Conservation (phyloP, 1,139 yeast species). For the Hyphopichia khmerensis region DNA sequence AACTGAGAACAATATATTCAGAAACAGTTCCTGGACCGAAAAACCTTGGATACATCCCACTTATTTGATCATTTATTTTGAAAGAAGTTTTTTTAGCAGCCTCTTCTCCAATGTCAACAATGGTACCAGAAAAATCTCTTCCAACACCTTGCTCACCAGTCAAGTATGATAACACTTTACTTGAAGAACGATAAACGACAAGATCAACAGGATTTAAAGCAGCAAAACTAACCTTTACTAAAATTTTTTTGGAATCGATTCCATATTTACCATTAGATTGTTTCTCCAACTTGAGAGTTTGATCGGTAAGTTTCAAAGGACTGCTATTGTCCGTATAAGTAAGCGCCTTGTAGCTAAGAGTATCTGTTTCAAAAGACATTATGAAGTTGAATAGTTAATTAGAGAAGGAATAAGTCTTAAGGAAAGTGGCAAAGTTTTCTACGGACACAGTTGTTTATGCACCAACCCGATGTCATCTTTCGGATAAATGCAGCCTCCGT, state of each 20-base stretch:
- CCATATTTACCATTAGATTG: conserved; percentile 34
- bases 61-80: conserved; percentile 62
- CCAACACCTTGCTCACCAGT: conserved; percentile 57
- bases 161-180: conserved; percentile 31
- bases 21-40: conserved; percentile 53
- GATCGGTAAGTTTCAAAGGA: conserved; percentile 12
- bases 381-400: no score
- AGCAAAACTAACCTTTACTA: conserved; percentile 59
- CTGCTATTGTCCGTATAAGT: conserved; percentile 12
- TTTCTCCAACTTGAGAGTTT: conserved; percentile 15
- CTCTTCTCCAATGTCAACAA: conserved; percentile 56
- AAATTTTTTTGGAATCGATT: conserved; percentile 42
- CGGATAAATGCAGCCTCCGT: no score
- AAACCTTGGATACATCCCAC: conserved; percentile 52
- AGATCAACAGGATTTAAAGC: conserved; percentile 71
- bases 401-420: no score
- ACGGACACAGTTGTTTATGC: no score
- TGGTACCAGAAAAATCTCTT: conserved; percentile 66
- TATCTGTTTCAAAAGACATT: conserved; percentile 16
- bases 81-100: conserved; percentile 29
- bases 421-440: no score
- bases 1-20: conserved; percentile 38
- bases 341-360: conserved; percentile 17
- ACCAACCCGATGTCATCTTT: no score
- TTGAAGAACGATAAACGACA: conserved; percentile 40